Percentiles rank a stretch among this genome's conserved stretches.
phyloP scores from a whole-genome alignment of 805 yeast species.

The Torulaspora indica region DNA sequence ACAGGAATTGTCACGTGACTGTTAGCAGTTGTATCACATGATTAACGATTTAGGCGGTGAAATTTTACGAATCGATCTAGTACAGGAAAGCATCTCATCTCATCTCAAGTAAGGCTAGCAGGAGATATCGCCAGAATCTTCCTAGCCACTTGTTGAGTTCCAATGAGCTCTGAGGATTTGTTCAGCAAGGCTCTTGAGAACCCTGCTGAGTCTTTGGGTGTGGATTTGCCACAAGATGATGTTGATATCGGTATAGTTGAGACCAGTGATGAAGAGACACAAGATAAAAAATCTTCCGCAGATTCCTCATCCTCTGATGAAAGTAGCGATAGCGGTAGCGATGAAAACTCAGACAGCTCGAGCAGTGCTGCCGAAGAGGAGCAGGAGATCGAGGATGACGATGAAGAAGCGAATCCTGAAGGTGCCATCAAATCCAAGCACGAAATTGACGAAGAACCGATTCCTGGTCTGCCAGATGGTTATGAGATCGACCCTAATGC shows the following conservation, averaged over 20 bases:
- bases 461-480: constrained; percentile 63
- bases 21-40: neutral
- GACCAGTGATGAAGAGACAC: constrained; percentile 9
- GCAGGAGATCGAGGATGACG: constrained; percentile 36
- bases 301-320: constrained; percentile 23
- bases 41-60: neutral
- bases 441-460: constrained; percentile 64
- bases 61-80: constrained; percentile 1
- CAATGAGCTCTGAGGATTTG: constrained; percentile 18
- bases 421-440: constrained; percentile 78
- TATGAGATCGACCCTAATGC: constrained; percentile 55
- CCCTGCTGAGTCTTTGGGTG: constrained; percentile 9
- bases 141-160: neutral
- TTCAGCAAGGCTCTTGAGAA: constrained; percentile 25
- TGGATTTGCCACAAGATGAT: constrained; percentile 16
- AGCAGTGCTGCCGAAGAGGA: constrained; percentile 21
- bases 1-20: constrained; percentile 1
- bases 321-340: constrained; percentile 23
- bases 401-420: constrained; percentile 42
- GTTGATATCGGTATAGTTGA: constrained; percentile 21
- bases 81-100: constrained; percentile 11
- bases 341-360: constrained; percentile 8
- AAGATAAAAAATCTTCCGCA: neutral
- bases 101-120: constrained; percentile 3
- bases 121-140: neutral